phyloP scores from a whole-genome alignment of 306 rosid genomes.

The Senna tora region DNA sequence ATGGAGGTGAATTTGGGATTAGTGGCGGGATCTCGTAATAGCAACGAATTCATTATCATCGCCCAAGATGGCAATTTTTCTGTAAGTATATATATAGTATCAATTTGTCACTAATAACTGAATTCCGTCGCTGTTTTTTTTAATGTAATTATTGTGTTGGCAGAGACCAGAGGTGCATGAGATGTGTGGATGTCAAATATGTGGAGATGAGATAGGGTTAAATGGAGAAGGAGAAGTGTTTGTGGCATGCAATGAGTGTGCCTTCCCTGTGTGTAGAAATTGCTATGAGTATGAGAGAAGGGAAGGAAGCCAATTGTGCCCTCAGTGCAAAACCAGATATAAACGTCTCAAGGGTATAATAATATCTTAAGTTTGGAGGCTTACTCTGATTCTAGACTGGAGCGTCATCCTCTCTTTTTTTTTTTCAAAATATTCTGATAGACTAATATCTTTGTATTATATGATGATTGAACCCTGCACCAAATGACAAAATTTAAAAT shows the following conservation, averaged over 20 bases:
- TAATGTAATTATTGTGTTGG: no score
- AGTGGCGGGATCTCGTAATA: conserved; percentile 73
- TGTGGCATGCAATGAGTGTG: conserved; percentile 82
- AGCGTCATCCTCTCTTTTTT: no score
- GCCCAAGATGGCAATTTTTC: conserved; percentile 53
- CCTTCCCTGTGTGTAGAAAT: conserved; percentile 68
- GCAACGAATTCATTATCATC: conserved; percentile 65
- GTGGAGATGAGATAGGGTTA: conserved; percentile 63
- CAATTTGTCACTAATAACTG: no score
- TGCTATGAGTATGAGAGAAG: conserved; percentile 76
- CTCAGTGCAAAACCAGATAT: conserved; percentile 75
- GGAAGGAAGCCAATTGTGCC: conserved; percentile 70
- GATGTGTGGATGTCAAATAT: conserved; percentile 52
- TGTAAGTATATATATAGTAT: conserved; percentile 37
- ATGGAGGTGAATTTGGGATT: conserved; percentile 59
- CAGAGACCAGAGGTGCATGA: conserved; percentile 32
- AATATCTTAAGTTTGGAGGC: no score
- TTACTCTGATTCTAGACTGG: no score
- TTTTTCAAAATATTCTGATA: no score
- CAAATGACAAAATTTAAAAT: no score
- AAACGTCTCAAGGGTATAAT: conserved; percentile 69
- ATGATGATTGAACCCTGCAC: no score
- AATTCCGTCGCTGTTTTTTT: no score
- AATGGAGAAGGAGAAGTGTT: conserved; percentile 60
- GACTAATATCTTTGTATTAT: no score